Base-by-base conservation (phyloP, 2,329 filamentous ascomycete genomes). In the Aotearoamyces nothofagi region DNA sequence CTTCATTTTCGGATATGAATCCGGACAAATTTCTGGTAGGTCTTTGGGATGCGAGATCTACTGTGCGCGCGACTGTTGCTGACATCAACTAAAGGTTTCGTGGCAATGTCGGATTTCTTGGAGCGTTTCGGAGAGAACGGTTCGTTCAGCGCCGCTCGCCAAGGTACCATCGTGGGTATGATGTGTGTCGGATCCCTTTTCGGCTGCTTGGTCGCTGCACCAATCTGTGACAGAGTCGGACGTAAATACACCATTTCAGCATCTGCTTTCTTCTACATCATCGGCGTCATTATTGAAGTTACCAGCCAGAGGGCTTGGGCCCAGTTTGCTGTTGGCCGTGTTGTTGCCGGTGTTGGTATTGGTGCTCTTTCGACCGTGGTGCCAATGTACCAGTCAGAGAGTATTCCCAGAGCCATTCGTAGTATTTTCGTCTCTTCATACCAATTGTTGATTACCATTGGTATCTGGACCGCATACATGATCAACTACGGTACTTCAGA, bases 311-410 rank as follows among this genome's bases (percentile, higher is more conserved):
- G 38, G 3, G 51, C 51, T 24, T 79, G 75, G 74, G 68, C 63
- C 33, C 74, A 78, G 41, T 63, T 78, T 33, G 71, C 71, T 16
- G 49, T 74, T 11, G 75, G 74, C 26, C 60, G 75, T 25, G 61
- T 73, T 38, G 60, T 76, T n/a, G 74, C 70, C 14, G 74, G 75
- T 40, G 46, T 77, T 2, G 71, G 72, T 13, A 69, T 80, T 26
- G 75, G 75, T 15, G 61, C 66, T 13, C 56, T 78, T 0, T 74
- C 67, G 5, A 72, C 76, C 23, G 54, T 69, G 15, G 69, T 74
- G 1, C 70, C 70, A 26, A 72, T 79, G 68, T 79, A 79, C 41
- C 71, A 78, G 46, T 67, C 62, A 9, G 75, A 80, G 50, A 70
- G 63, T 33, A 66, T 68, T 3, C 75, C 75, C 0, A 61, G 69